Percentiles rank a stretch among this genome's conserved stretches.
Conservation (phyloP, 169 alveolate species). For the Cryptosporidium xiaoi region DNA sequence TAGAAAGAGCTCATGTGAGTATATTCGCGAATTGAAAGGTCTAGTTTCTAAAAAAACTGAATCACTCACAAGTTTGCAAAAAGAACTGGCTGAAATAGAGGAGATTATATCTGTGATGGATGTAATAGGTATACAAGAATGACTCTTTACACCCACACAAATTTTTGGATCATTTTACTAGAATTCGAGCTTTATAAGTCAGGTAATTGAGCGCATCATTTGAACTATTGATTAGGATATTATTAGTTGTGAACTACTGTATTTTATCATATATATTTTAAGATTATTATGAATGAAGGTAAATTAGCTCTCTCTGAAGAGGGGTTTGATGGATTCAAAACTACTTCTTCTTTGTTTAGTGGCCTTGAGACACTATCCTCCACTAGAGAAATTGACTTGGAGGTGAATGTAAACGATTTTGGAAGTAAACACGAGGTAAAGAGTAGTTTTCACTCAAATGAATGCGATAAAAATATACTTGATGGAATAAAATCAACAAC, state of each 20-base stretch:
- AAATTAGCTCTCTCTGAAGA: background rate
- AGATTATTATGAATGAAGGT: slow-evolving; percentile 1
- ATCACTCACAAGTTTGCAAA: slow-evolving; percentile 25
- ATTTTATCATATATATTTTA: too few species aligned
- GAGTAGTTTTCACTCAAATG: background rate
- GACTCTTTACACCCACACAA: background rate
- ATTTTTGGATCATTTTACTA: background rate
- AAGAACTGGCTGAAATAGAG: slow-evolving; percentile 48
- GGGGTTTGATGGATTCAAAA: background rate
- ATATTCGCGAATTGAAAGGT: slow-evolving; percentile 37
- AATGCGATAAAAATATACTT: background rate
- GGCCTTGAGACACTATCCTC: background rate
- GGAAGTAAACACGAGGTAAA: too few species aligned
- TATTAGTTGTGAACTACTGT: background rate
- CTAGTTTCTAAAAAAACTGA: slow-evolving; percentile 36
- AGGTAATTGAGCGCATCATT: background rate
- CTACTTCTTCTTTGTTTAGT: background rate
- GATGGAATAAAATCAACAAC: background rate
- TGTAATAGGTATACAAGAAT: background rate
- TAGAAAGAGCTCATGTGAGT: slow-evolving; percentile 26
- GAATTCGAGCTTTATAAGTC: background rate
- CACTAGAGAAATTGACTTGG: background rate
- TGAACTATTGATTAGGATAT: background rate
- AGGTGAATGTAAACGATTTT: too few species aligned
- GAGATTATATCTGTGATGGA: slow-evolving; percentile 35